Base-by-base conservation (phyloP, 176 grass and related monocot species). In the Miscanthus lutarioriparius region DNA sequence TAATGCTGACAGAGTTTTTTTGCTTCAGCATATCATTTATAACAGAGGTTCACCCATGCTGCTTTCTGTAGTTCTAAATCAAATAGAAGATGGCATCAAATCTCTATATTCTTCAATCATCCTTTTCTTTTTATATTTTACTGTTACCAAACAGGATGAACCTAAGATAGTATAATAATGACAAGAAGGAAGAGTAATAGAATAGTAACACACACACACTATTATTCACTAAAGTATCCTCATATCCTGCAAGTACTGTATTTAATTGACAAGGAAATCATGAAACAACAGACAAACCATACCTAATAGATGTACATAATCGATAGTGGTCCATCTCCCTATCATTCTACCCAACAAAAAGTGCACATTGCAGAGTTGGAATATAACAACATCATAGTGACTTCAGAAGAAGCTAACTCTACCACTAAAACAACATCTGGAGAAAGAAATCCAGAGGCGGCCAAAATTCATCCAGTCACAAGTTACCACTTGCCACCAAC, bases 311-410 rank as follows among this genome's bases (percentile, higher is more conserved):
- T 74, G 67, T 7, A 17, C 56, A 10, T 59, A 59, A 59, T 59
- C 56, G 2, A 23, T 59, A 23, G 9, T 59, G 56, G 8, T 59
- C 56, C 56, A 59, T 23, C 56, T 23, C 56, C 22, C 8, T 59
- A 59, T 59, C 56, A 59, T 59, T 59, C 56, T 23, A 23, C 56
- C 56, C 53, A 59, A 59, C 56, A 87, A 70, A 70, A 59, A n/a
- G 4, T 45, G 4, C 40, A 77, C 12, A 87, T 48, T 43, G 15
- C 63, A 82, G 51, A 82, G 11, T 30, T n/a, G 4, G 20, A 8
- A 40, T 53, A 56, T 58, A 73, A 17, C 13, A 65, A 53, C 17
- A 67, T 67, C 1, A 45, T 17, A 23, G 5, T 44, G 25, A 36
- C 35, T 79, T 43, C 26, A 65, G 45, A 39, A 74, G 59, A 79